Percentiles rank a stretch among this genome's conserved stretches.
phyloP scores from a whole-genome alignment of 2,329 filamentous ascomycete species.

The Neopestalotiopsis sp. region DNA sequence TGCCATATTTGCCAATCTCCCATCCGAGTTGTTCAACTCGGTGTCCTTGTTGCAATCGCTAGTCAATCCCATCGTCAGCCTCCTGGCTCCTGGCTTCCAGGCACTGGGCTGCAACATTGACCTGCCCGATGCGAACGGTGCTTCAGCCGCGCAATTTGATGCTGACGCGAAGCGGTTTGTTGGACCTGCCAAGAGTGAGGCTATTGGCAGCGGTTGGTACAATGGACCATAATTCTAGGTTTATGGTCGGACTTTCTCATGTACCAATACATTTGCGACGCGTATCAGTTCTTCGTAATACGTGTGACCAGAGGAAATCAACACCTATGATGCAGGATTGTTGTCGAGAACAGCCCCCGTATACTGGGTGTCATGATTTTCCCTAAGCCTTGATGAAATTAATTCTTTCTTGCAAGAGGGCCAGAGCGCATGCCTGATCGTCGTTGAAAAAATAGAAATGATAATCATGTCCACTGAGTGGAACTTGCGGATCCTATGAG shows the following conservation, averaged over 20 bases:
- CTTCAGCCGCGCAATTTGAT: background rate
- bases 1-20: conserved; percentile 23
- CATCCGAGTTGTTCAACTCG: conserved; percentile 20
- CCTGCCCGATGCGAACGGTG: conserved; percentile 18
- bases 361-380: too few species aligned
- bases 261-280: too few species aligned
- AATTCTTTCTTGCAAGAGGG: too few species aligned
- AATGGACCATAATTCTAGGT: background rate
- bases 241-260: background rate
- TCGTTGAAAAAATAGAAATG: too few species aligned
- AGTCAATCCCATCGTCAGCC: conserved; percentile 17
- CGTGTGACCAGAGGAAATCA: too few species aligned
- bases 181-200: conserved; percentile 13
- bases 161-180: conserved; percentile 1
- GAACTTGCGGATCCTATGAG: too few species aligned
- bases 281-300: too few species aligned
- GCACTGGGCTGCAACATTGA: conserved; percentile 21
- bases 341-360: too few species aligned
- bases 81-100: conserved; percentile 21
- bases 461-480: too few species aligned
- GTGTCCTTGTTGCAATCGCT: conserved; percentile 16
- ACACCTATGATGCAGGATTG: too few species aligned
- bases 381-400: too few species aligned
- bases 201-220: conserved; percentile 13
- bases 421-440: too few species aligned